phyloP scores from a whole-genome alignment of 257 asterid species.

The Solanum stenotomum region DNA sequence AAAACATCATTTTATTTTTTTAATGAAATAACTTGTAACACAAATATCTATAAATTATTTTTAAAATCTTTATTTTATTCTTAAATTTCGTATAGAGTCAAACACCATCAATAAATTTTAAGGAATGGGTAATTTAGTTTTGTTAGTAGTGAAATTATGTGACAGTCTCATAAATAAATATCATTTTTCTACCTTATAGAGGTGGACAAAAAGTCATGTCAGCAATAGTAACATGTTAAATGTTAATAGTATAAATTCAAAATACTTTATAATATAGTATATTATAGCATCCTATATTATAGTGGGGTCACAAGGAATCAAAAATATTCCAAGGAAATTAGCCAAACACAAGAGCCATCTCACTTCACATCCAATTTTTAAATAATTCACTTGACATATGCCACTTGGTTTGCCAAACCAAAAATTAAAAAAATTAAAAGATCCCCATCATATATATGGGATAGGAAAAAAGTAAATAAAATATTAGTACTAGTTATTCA shows the following conservation, averaged over 20 bases:
- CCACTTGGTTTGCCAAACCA: neutral
- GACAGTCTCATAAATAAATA: no score
- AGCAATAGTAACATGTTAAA: neutral
- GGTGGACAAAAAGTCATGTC: neutral
- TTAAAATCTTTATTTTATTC: no score
- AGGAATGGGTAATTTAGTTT: no score
- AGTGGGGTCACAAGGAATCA: neutral
- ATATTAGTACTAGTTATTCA: neutral
- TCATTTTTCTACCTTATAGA: neutral
- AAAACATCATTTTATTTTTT: no score
- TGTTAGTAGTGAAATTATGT: no score
- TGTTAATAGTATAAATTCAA: neutral
- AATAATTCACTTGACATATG: neutral
- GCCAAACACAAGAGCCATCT: neutral
- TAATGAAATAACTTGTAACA: no score
- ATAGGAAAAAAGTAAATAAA: neutral
- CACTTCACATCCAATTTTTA: neutral
- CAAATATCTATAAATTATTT: no score
- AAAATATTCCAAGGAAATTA: neutral
- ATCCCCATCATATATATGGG: neutral
- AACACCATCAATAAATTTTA: neutral
- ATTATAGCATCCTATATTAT: neutral
- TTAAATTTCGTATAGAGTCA: no score
- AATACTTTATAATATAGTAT: neutral
- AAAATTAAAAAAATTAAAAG: neutral